Evolutionary conservation across 1,284 basidiomycete genomes (phyloP).

Genomic region (Tylopilus sp.): DNA sequence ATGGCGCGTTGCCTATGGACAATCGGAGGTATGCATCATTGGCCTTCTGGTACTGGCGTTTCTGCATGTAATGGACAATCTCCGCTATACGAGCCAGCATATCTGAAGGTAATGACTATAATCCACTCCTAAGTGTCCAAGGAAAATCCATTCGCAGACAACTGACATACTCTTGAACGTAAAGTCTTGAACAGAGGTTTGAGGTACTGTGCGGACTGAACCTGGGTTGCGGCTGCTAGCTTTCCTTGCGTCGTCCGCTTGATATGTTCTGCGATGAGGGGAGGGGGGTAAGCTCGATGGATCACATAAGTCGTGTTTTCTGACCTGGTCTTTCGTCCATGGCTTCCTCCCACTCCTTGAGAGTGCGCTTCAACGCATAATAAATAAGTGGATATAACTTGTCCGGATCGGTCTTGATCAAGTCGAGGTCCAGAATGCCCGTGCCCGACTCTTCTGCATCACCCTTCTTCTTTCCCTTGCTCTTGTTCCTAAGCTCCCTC

Average conservation of each 20-base stretch:
- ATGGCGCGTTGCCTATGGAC: slow-evolving; percentile 97
- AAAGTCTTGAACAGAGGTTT: slow-evolving; percentile 94
- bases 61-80: slow-evolving; percentile 96
- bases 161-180: slow-evolving; percentile 69
- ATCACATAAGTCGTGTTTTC: neutral
- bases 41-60: slow-evolving; percentile 88
- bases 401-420: slow-evolving; percentile 92
- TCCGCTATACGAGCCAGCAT: slow-evolving; percentile 89
- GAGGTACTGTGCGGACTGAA: slow-evolving; percentile 93
- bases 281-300: slow-evolving; percentile 7
- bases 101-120: slow-evolving; percentile 77
- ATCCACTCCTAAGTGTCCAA: slow-evolving; percentile 9
- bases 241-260: slow-evolving; percentile 91
- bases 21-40: slow-evolving; percentile 97
- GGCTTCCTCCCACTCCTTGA: slow-evolving; percentile 95
- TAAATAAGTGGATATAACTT: slow-evolving; percentile 98
- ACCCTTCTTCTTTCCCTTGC: slow-evolving; percentile 65
- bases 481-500: slow-evolving; percentile 60
- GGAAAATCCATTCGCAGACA: neutral
- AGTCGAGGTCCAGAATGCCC: slow-evolving; percentile 68
- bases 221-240: slow-evolving; percentile 90
- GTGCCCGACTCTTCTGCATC: slow-evolving; percentile 46
- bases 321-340: slow-evolving; percentile 88
- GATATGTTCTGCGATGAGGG: slow-evolving; percentile 52
- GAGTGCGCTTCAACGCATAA: slow-evolving; percentile 87